Base-by-base conservation (phyloP, 331 rosid species). In the Ulmus americana region DNA sequence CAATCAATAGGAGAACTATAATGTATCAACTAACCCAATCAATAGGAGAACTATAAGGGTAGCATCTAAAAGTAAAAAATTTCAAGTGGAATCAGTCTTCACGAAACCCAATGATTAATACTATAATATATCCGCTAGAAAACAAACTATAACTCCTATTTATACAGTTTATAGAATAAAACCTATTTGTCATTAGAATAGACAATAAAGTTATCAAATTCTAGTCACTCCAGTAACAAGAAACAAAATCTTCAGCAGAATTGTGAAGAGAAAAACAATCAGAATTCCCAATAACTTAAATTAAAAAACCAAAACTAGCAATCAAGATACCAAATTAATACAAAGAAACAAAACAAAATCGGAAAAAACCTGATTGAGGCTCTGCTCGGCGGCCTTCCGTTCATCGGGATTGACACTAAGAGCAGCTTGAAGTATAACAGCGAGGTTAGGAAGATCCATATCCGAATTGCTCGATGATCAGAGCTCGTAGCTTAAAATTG, bases 371-470 rank as follows among this genome's bases (percentile, higher is more conserved):
- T 88, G 90, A 67, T 84, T 86, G 65, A 91, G 84, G 71, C 79
- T 83, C 51, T 83, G 88, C 75, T 91, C 97, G 3, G 86, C 97
- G 5, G 92, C 95, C 62, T 83, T 91, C 7, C 97, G 85, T 67
- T 88, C 94, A 64, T 88, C 90, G 5, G 84, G 95, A 70, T 77
- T 84, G 44, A 83, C 85, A 64, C 96, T 86, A 10, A 88, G 96
- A 77, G 90, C 91, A 69, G 87, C 90, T 73, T 81, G 88, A 22
- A 91, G 90, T 7, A 91, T 61, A 9, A 73, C 75, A 41, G 85
- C 95, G 1, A 94, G 85, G 73, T 83, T 80, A 0, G 80, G 96
- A 77, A 90, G 88, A 90, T 94, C 99, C 99, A 94, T 92, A 14
- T 48, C 41, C 11, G 28, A 64, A 60, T 45, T 5, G 9, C 40